Evolutionary conservation across 805 yeast species (phyloP).

Genomic region (Lachancea meyersii): DNA sequence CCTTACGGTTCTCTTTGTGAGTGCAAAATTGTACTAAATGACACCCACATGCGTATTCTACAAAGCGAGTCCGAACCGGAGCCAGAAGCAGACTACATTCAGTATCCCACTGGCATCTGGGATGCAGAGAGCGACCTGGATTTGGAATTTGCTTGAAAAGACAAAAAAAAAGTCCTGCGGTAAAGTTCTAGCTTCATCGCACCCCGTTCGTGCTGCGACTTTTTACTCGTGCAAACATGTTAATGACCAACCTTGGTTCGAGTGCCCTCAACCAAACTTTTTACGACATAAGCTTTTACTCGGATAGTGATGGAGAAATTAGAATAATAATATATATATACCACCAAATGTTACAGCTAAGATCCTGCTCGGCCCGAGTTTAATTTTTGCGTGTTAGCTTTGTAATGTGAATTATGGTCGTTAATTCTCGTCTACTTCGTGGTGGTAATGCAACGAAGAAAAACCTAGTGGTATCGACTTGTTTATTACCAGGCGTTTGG

Average conservation of each 20-base stretch:
- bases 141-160: conserved; percentile 1
- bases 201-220: too few species aligned
- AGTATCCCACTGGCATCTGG: neutral
- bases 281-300: neutral
- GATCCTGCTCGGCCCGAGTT: conserved; percentile 1
- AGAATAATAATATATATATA: neutral
- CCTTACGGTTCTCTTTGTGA: conserved; percentile 18
- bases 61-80: conserved; percentile 5
- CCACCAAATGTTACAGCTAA: conserved; percentile 1
- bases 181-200: neutral
- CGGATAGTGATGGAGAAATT: neutral
- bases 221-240: too few species aligned
- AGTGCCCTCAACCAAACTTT: neutral
- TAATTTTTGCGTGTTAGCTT: neutral
- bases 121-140: neutral
- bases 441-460: neutral
- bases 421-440: neutral
- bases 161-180: neutral
- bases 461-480: neutral
- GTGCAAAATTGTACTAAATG: conserved; percentile 21
- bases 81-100: conserved; percentile 2
- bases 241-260: too few species aligned
- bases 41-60: conserved; percentile 6
- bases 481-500: neutral
- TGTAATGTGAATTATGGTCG: too few species aligned